phyloP scores from a whole-genome alignment of 2,329 filamentous ascomycete genomes.

The Simplicillium aogashimaense region DNA sequence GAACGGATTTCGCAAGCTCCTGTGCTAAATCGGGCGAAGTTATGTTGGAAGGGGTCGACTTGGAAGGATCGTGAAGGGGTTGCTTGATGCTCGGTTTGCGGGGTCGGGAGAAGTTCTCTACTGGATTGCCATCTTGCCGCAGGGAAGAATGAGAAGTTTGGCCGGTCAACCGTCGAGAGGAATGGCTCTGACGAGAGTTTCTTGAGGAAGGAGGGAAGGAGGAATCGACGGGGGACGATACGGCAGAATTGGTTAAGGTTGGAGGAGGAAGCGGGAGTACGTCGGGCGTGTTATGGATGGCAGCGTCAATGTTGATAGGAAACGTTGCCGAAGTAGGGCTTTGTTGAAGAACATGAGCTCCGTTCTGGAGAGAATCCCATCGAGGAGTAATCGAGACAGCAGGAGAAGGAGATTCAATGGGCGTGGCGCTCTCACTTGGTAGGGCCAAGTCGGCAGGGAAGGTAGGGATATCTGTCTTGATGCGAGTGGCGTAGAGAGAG shows the following conservation, averaged over 20 bases:
- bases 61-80: conserved; percentile 22
- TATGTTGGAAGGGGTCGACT: conserved; percentile 16
- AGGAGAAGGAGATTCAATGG: conserved; percentile 18
- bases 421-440: conserved; percentile 11
- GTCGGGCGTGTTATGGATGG: neutral
- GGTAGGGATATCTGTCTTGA: conserved; percentile 9
- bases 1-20: conserved; percentile 17
- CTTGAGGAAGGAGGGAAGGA: conserved; percentile 1
- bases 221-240: conserved; percentile 4
- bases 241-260: neutral
- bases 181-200: conserved; percentile 13
- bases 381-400: conserved; percentile 27
- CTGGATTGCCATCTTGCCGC: conserved; percentile 25
- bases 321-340: conserved; percentile 2
- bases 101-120: conserved; percentile 52
- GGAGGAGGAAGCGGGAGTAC: neutral
- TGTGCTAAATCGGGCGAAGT: conserved; percentile 20
- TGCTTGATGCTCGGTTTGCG: conserved; percentile 43
- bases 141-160: conserved; percentile 22
- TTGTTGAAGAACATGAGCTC: conserved; percentile 3
- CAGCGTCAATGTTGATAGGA: conserved; percentile 3
- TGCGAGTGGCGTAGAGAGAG: conserved; percentile 13
- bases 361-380: conserved; percentile 32
- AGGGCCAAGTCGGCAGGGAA: conserved; percentile 11
- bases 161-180: conserved; percentile 17